Percentiles rank a stretch among this genome's conserved stretches.
Evolutionary conservation across 2,329 filamentous ascomycete species (phyloP).

Genomic region (Cadophora malorum): DNA sequence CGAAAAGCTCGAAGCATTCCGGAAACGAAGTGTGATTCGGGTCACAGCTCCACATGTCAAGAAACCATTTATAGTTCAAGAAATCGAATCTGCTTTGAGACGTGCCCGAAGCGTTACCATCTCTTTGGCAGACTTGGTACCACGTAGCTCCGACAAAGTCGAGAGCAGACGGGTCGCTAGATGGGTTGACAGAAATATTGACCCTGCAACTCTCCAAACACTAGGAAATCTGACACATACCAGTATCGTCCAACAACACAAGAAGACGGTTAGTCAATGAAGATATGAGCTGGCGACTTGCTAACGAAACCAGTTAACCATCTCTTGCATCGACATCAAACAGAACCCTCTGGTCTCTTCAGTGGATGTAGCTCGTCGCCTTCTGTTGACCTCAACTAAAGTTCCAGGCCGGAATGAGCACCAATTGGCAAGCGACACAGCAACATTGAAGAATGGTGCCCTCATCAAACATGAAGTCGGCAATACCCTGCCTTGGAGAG

Average conservation of each 20-base stretch:
- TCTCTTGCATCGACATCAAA: conserved; percentile 24
- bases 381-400: conserved; percentile 36
- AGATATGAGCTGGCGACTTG: background rate
- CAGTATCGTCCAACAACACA: conserved; percentile 28
- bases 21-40: conserved; percentile 38
- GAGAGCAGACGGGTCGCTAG: background rate
- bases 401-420: conserved; percentile 29
- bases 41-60: conserved; percentile 40
- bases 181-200: conserved; percentile 26
- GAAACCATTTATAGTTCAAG: conserved; percentile 34
- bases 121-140: conserved; percentile 32
- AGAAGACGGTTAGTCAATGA: conserved; percentile 21
- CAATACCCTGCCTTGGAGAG: conserved; percentile 40
- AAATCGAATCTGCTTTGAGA: conserved; percentile 35
- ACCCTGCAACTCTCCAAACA: conserved; percentile 30
- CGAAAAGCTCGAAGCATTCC: conserved; percentile 42
- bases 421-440: conserved; percentile 31
- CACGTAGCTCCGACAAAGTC: background rate
- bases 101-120: conserved; percentile 34
- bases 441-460: conserved; percentile 19
- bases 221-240: conserved; percentile 41
- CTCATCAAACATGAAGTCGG: conserved; percentile 34
- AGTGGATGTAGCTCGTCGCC: conserved; percentile 37
- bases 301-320: conserved; percentile 26
- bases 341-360: conserved; percentile 17